Percentiles rank a stretch among this genome's conserved stretches.
Evolutionary conservation across 768 basidiomycete genomes (phyloP).

Genomic region (Phlebiopsis gigantea): DNA sequence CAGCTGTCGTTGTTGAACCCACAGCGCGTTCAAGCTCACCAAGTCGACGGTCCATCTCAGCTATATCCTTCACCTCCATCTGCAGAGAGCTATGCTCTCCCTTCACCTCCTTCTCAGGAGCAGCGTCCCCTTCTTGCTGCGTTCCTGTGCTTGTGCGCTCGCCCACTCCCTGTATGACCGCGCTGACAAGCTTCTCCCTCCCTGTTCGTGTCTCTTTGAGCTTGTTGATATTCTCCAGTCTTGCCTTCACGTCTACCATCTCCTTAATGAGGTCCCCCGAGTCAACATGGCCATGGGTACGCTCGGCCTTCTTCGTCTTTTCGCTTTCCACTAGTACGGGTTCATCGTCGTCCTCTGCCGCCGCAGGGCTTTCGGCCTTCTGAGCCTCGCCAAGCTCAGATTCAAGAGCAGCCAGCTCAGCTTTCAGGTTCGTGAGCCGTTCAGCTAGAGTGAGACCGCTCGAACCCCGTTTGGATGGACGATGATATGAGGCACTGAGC

Average conservation of each 20-base stretch:
- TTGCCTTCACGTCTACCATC: conserved; percentile 65
- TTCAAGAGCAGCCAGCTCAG: conserved; percentile 79
- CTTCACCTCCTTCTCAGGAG: conserved; percentile 8
- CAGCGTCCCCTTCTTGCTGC: conserved; percentile 1
- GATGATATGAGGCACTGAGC: conserved; percentile 26
- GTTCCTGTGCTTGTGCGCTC: conserved; percentile 12
- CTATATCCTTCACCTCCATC: conserved; percentile 42
- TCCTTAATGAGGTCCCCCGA: conserved; percentile 74
- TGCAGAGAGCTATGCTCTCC: not conserved
- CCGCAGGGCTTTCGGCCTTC: conserved; percentile 23
- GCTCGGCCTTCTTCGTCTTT: not conserved
- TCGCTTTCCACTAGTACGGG: not conserved
- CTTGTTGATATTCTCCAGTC: conserved; percentile 63
- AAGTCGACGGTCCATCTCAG: conserved; percentile 79
- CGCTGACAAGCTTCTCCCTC: conserved; percentile 55
- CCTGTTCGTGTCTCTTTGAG: conserved; percentile 45
- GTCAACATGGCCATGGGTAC: conserved; percentile 49
- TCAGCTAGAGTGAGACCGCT: conserved; percentile 27
- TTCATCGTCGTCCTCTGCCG: conserved; percentile 44
- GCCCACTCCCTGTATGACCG: conserved; percentile 37
- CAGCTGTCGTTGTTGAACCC: conserved; percentile 70
- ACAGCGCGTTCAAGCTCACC: conserved; percentile 79
- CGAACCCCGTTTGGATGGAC: conserved; percentile 7
- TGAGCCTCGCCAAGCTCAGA: conserved; percentile 44
- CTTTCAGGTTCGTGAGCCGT: conserved; percentile 57